Base-by-base conservation (phyloP, 257 asterid genomes). In the Scutellaria barbata region DNA sequence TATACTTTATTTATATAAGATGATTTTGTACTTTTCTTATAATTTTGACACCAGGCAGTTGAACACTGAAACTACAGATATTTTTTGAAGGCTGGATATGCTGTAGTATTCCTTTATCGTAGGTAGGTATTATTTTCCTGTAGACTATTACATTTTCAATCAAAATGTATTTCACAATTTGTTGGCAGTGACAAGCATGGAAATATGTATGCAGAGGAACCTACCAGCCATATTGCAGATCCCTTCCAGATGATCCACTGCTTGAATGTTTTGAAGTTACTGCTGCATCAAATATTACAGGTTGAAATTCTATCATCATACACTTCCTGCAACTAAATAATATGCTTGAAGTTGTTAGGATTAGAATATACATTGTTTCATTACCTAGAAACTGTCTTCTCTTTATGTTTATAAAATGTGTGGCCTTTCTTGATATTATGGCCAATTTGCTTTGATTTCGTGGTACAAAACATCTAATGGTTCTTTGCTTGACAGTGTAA, bases 171-270 rank as follows among this genome's bases (percentile, higher is more conserved):
- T 52, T 37, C 18, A 45, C 30, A 39, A 40, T 13, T 43, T 58
- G 17, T 60, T 47, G 40, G 65, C 37, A 56, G 46, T 72, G 33
- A 70, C 30, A 67, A 41, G 13, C 47, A 47, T 56, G 53, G 8
- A 51, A 62, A 71, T 65, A 22, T 48, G 50, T 65, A 30, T 78
- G 85, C 83, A 91, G 98, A 81, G 96, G 99, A 78, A 88, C 90
- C 54, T 88, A 83, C 82, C 96, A 94, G 85, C 98, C 99, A 47
- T 89, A 76, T 73, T 94, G 96, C 66, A 70, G 86, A 53, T 77
- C 90, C 30, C 96, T 91, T 81, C 96, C 98, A n/a, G 95, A 91
- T 57, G 88, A 94, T 86, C 92, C 98, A 45, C 77, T 94, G 81
- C 95, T 94, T 10, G 88, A 89, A 66, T 91, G 98, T 78, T 85